Evolutionary conservation across 305 asterid genomes (phyloP).

Genomic region (Fraxinus latifolia): DNA sequence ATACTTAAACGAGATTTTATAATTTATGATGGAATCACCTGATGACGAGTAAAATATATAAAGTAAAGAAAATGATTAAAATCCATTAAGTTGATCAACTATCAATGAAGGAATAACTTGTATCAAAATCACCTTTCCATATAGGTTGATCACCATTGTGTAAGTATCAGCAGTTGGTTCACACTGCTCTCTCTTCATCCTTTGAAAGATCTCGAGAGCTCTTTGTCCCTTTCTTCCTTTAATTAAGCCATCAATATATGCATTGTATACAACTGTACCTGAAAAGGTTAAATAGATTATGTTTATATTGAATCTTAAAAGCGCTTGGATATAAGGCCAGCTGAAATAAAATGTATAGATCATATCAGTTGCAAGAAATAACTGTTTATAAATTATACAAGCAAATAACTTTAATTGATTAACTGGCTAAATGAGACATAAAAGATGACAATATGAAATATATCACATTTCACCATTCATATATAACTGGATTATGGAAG

Average conservation of each 20-base stretch:
- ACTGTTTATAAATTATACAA: neutral
- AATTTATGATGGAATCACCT: neutral
- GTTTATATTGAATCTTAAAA: constrained; percentile 1
- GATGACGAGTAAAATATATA: neutral
- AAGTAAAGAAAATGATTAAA: neutral
- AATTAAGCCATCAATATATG: constrained; percentile 67
- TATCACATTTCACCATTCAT: neutral
- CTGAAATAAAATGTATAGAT: neutral
- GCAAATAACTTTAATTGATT: neutral
- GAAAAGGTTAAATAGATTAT: constrained; percentile 22
- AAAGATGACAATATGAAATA: neutral
- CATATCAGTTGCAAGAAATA: neutral
- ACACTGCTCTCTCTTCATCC: constrained; percentile 72
- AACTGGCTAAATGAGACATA: neutral
- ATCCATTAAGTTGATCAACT: neutral
- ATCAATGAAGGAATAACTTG: neutral
- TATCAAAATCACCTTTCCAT: constrained; percentile 59
- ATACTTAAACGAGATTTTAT: neutral
- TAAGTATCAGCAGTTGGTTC: constrained; percentile 72
- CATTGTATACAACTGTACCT: constrained; percentile 72
- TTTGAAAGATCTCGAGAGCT: constrained; percentile 62
- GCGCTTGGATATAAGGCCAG: neutral
- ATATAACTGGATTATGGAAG: constrained; percentile 8
- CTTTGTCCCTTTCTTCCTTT: constrained; percentile 54
- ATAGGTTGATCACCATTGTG: constrained; percentile 78